A percentile compares a stretch with the other conserved stretches of the same genome.
Conservation (phyloP, 2,329 filamentous ascomycete species). For the Penicillium sp. region DNA sequence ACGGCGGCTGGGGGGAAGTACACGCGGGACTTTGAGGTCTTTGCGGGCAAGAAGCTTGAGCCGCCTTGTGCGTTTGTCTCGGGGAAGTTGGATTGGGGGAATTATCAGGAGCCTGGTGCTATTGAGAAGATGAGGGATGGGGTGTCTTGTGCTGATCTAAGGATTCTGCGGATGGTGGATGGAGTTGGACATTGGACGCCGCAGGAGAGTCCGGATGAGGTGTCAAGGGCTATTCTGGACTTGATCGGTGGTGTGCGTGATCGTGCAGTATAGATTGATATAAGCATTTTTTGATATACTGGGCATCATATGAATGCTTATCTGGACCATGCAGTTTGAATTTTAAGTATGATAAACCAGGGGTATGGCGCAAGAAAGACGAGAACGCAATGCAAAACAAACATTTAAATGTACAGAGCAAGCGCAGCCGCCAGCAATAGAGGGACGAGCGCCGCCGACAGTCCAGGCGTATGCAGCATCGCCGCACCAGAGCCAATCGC, state of each 20-base stretch:
- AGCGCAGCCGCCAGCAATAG: constrained; percentile 27
- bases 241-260: constrained; percentile 1
- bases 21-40: constrained; percentile 57
- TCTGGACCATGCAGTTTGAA: not conserved
- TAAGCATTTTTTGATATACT: too few relatives aligned
- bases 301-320: too few relatives aligned
- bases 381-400: constrained; percentile 19
- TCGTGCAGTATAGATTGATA: constrained; percentile 5
- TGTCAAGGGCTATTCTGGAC: constrained; percentile 34
- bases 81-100: constrained; percentile 66
- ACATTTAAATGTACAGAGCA: constrained; percentile 19
- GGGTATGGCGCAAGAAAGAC: constrained; percentile 21
- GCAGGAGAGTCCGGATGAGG: constrained; percentile 62
- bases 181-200: constrained; percentile 71
- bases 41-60: constrained; percentile 61
- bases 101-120: constrained; percentile 66
- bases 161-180: constrained; percentile 55
- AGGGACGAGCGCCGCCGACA: constrained; percentile 24
- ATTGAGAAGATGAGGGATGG: constrained; percentile 55
- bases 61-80: constrained; percentile 64
- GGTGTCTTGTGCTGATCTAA: constrained; percentile 56
- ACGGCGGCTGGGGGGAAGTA: constrained; percentile 51
- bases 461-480: constrained; percentile 16
- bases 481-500: constrained; percentile 28
- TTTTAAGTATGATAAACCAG: constrained; percentile 15